Evolutionary conservation across 495 filamentous ascomycete species (phyloP), one percentile per base, ranked within the genome.

Genomic region (Aspergillus wentii): DNA sequence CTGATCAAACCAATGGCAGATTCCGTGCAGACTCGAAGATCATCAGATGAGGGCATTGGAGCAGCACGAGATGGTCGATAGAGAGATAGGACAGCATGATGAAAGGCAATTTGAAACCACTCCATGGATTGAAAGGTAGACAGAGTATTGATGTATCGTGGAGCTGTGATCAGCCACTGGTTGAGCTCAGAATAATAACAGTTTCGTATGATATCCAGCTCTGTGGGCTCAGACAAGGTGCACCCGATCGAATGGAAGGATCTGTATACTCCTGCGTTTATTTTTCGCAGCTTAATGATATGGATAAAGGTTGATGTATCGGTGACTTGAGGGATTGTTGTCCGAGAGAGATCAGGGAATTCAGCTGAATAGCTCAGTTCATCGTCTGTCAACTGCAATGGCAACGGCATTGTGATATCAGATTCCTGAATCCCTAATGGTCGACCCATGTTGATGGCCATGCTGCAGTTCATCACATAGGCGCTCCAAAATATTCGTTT

Each of bases 71-170:
- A 44, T 4, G 41, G 41, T 4, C 41, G 41, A 5, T 38, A 44
- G 20, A 44, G 33, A 5, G 41, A 38, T 8, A 44, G 11, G 2
- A 38, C 18, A 1, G 41, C 41, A 30, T 44, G 41, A 14, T 44
- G 34, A 16, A 44, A 44, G 1, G 41, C 41, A 22, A 44, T 44
- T 9, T 44, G 33, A 9, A 44, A 44, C 41, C 41, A 44, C 13
- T 44, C 34, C 11, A 21, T 13, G 18, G 41, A 38, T 26, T 44
- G 41, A 8, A 44, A 38, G 10, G 41, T 44, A 10, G 27, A 44
- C 3, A 17, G 11, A 11, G 33, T 37, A 14, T 26, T 26, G 17
- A 33, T 16, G 22, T 44, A 44, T 20, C 41, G 26, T 6, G 33
- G 41, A 20, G 41, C 41, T 7, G 35, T 38, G 14, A 33, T 26